Conservation (phyloP, 805 yeast genomes). For the Starmerella ratchasimensis region DNA sequence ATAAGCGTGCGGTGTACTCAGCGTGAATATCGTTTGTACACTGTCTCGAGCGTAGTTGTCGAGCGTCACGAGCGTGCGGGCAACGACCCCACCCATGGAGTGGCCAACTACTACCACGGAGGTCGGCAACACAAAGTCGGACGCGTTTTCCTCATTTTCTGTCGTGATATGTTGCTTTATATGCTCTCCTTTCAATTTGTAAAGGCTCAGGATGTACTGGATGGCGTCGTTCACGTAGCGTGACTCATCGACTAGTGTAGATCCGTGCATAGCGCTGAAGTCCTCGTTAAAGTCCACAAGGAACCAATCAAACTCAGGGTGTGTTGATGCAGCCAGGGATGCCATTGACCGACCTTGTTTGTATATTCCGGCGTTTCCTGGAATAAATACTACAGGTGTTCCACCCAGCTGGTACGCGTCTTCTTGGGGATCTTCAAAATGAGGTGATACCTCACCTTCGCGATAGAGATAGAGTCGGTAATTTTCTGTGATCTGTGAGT, state of each 20-base stretch:
- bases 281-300: slow-evolving; percentile 93
- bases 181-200: slow-evolving; percentile 28
- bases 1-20: slow-evolving; percentile 84
- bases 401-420: slow-evolving; percentile 41
- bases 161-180: background rate
- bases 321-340: slow-evolving; percentile 53
- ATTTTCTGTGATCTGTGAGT: slow-evolving; percentile 10
- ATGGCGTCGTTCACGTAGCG: slow-evolving; percentile 85
- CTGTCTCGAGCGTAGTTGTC: slow-evolving; percentile 61
- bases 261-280: slow-evolving; percentile 89
- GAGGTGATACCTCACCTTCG: slow-evolving; percentile 44
- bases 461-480: slow-evolving; percentile 77
- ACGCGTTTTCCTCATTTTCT: background rate
- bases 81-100: slow-evolving; percentile 96
- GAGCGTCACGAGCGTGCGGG: slow-evolving; percentile 67
- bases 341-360: slow-evolving; percentile 88
- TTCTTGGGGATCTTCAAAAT: slow-evolving; percentile 6
- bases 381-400: slow-evolving; percentile 81
- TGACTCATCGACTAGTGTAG: slow-evolving; percentile 86
- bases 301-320: slow-evolving; percentile 61
- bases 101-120: slow-evolving; percentile 78
- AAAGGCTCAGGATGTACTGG: slow-evolving; percentile 55
- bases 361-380: slow-evolving; percentile 95
- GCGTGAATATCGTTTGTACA: slow-evolving; percentile 68
- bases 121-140: slow-evolving; percentile 29